These are phyloP conservation scores for Globisporangium paroecandrum DNA, from an alignment of 352 stramenopile species.

Conservation along the genomic window DNA sequence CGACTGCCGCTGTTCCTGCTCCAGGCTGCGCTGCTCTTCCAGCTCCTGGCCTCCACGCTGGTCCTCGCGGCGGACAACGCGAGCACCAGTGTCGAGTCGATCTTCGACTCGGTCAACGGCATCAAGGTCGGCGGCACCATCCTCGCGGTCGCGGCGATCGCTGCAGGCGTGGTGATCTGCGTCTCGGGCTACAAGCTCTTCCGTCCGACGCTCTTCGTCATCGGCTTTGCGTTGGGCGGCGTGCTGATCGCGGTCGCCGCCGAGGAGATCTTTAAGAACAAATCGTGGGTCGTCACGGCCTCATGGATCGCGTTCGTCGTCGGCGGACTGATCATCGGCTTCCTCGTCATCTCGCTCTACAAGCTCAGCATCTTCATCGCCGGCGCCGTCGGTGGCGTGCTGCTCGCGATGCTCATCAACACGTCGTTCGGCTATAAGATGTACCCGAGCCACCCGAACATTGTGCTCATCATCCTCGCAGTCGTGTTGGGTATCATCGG, in stretches of 20 bases:
- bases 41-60: not conserved
- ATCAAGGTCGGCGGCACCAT: constrained; percentile 38
- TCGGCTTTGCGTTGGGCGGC: constrained; percentile 46
- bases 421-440: constrained; percentile 57
- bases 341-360: constrained; percentile 47
- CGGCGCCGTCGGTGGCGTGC: constrained; percentile 43
- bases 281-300: constrained; percentile 48
- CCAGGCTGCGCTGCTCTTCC: constrained; percentile 2
- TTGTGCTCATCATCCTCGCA: constrained; percentile 48
- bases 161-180: constrained; percentile 36
- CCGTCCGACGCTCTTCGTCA: constrained; percentile 45
- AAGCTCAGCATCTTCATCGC: constrained; percentile 52
- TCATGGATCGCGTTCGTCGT: constrained; percentile 62
- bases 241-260: constrained; percentile 34
- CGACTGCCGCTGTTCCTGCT: constrained; percentile 3
- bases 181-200: constrained; percentile 64
- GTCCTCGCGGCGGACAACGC: constrained; percentile 15
- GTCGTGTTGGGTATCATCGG: constrained; percentile 36
- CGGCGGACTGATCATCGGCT: constrained; percentile 42
- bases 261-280: constrained; percentile 40
- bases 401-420: constrained; percentile 46
- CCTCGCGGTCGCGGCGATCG: constrained; percentile 37
- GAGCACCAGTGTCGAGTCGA: constrained; percentile 28
- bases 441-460: constrained; percentile 44
- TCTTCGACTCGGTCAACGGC: constrained; percentile 37